Evolutionary conservation across 441 rosid species (phyloP).

Genomic region (Kokia cookei): DNA sequence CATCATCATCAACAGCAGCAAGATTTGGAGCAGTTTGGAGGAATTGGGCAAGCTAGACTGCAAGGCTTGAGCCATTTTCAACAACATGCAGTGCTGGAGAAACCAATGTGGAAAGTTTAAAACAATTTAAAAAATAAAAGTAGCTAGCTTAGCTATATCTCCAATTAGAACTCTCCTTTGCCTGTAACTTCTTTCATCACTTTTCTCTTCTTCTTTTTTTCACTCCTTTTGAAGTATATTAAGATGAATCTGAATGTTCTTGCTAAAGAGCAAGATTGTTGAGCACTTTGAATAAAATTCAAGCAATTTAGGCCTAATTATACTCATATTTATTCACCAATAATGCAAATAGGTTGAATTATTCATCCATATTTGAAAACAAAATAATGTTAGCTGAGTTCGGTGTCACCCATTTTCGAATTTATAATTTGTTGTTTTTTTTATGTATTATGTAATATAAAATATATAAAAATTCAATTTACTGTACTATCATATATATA

Average conservation of each 20-base stretch:
- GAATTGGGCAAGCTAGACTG: slow-evolving; percentile 17
- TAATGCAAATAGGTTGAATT: too few relatives aligned
- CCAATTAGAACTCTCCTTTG: neutral
- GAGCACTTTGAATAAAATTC: neutral
- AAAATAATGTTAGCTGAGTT: too few relatives aligned
- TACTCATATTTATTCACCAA: neutral
- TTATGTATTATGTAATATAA: too few relatives aligned
- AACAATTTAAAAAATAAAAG: neutral
- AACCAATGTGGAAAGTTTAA: slow-evolving; percentile 42
- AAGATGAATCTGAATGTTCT: neutral
- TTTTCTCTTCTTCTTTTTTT: neutral
- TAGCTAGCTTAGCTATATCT: neutral
- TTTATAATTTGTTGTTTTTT: too few relatives aligned
- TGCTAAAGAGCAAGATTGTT: slow-evolving; percentile 10
- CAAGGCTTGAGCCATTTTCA: slow-evolving; percentile 34
- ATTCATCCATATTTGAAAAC: too few relatives aligned
- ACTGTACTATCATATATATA: too few relatives aligned
- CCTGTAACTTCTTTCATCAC: neutral
- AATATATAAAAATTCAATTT: too few relatives aligned
- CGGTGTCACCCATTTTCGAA: too few relatives aligned
- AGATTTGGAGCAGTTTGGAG: slow-evolving; percentile 19
- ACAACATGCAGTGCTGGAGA: slow-evolving; percentile 30
- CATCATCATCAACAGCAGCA: slow-evolving; percentile 18
- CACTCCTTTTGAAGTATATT: neutral
- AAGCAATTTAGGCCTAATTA: neutral